phyloP scores from a whole-genome alignment of 306 rosid genomes.

The Pyrus pyrifolia region DNA sequence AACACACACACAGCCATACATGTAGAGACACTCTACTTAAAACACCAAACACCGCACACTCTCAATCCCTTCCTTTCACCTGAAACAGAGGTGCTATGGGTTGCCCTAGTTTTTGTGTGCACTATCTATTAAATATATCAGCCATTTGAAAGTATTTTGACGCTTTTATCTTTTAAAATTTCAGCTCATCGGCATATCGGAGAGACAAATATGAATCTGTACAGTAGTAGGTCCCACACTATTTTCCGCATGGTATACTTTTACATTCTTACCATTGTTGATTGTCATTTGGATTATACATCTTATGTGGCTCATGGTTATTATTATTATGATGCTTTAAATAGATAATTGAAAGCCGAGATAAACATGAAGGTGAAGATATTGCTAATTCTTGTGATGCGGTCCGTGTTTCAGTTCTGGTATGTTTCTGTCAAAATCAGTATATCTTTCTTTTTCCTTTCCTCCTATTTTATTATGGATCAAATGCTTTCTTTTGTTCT shows the following conservation, averaged over 20 bases:
- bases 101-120: constrained; percentile 3
- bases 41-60: background rate
- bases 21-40: background rate
- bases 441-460: background rate
- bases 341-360: constrained; percentile 90
- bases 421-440: constrained; percentile 26
- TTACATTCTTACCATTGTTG: constrained; percentile 9
- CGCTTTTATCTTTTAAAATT: constrained; percentile 10
- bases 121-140: background rate
- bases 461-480: background rate
- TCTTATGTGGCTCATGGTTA: constrained; percentile 3
- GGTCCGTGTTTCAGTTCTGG: constrained; percentile 94
- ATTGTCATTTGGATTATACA: background rate
- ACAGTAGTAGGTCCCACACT: constrained; percentile 95
- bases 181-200: constrained; percentile 97
- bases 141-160: background rate
- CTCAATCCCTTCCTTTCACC: background rate
- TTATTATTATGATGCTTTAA: background rate
- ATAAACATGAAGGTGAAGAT: constrained; percentile 63
- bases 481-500: background rate
- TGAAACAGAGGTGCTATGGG: background rate
- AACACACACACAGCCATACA: background rate
- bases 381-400: constrained; percentile 63
- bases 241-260: constrained; percentile 85
- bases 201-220: constrained; percentile 91